Evolutionary conservation across 805 yeast genomes (phyloP), one percentile per base, ranked within the genome.

Genomic region (Monosporozyma aerobia): DNA sequence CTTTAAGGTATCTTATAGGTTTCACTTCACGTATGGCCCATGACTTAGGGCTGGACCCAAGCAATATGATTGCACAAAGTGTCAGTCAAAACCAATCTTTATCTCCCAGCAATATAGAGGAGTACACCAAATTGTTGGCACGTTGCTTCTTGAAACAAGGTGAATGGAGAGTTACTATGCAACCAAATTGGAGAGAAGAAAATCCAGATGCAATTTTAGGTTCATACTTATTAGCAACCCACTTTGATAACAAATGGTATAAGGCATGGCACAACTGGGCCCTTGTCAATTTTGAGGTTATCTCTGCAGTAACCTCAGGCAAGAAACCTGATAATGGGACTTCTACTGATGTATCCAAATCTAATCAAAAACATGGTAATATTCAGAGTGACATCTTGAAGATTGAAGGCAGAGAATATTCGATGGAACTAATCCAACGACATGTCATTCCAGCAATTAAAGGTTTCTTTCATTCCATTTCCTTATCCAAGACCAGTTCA

Each of bases 191-290:
- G 97, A 77, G 86, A 54, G 77, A 80, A n/a, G 85, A 83, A 56
- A 79, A 77, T 32, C 83, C 89, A 2, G 89, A 87, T 44, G 85
- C 90, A 2, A 89, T 92, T 58, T 71, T 92, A 54, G 96, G 97
- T n/a, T 89, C 96, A 0, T 92, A 87, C 65, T 73, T 90, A 50
- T 74, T 90, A 56, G 97, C 97, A 0, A 90, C 98, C 0, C 96
- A 90, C 64, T 90, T 92, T 68, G 97, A 90, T 65, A 75, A 80
- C 33, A 78, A 79, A 32, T 92, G 98, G 98, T 92, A 92, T 63
- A 92, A 92, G 64, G 97, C 97, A 27, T 92, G 98, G 98, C 98
- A 92, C 64, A 90, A 88, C 64, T 92, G 98, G 98, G 98, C 98
- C 0, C 74, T 92, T 63, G 97, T 97, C 0, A 92, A 92, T 67